Percentiles rank a stretch among this genome's conserved stretches.
Conservation (phyloP, 805 yeast species). For the Kluyveromyces starmeri region DNA sequence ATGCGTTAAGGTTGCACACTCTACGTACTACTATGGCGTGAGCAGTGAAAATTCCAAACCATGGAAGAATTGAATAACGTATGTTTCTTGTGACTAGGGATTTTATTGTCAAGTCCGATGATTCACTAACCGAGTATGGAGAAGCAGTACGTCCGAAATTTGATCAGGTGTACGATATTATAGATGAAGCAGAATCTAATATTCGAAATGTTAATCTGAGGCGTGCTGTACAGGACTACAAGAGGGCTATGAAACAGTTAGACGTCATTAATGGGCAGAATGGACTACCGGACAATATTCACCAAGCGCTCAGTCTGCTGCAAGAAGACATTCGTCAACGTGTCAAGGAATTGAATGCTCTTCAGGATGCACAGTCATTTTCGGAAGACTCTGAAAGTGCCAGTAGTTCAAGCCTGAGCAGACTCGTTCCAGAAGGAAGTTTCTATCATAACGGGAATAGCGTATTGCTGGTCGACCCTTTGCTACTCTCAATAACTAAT, state of each 20-base stretch:
- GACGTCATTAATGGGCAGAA: conserved; percentile 10
- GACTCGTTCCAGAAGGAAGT: not conserved
- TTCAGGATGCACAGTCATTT: conserved; percentile 14
- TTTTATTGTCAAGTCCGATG: too few relatives aligned
- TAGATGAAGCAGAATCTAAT: conserved; percentile 45
- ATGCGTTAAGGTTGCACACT: too few relatives aligned
- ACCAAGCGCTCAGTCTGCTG: conserved; percentile 21
- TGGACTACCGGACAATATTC: conserved; percentile 29
- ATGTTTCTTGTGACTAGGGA: too few relatives aligned
- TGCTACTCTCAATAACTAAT: conserved; percentile 3
- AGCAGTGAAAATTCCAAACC: too few relatives aligned
- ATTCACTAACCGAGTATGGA: too few relatives aligned
- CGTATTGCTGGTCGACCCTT: conserved; percentile 1
- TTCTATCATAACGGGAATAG: conserved; percentile 2
- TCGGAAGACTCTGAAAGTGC: not conserved
- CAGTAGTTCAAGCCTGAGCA: not conserved
- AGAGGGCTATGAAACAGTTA: conserved; percentile 8
- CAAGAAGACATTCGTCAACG: conserved; percentile 27
- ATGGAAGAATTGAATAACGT: too few relatives aligned
- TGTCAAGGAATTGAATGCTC: conserved; percentile 26
- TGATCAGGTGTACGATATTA: conserved; percentile 41
- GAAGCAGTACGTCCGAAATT: too few relatives aligned
- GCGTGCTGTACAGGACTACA: conserved; percentile 34
- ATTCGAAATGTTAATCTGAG: conserved; percentile 34
- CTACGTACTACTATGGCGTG: too few relatives aligned